These are phyloP conservation scores for Tilletiopsis washingtonensis DNA, from an alignment of 1,284 basidiomycete genomes.

Conservation along the genomic window DNA sequence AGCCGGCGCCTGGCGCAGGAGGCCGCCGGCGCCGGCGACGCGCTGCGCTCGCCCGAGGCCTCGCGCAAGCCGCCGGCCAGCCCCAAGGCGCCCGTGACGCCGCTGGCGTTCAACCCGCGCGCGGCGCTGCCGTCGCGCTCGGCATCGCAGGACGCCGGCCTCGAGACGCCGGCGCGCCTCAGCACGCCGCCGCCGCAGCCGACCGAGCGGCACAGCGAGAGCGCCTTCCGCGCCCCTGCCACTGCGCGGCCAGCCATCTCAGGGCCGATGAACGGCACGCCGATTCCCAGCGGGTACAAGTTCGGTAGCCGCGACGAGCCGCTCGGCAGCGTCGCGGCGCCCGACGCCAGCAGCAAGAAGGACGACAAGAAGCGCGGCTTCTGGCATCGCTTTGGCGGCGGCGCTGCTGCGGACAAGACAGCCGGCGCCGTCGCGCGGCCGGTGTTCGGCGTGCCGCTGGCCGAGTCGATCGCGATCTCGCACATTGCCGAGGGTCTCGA, in stretches of 20 bases:
- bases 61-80: too few relatives aligned
- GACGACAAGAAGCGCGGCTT: conserved; percentile 43
- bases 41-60: too few relatives aligned
- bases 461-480: conserved; percentile 78
- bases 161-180: too few relatives aligned
- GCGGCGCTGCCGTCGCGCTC: too few relatives aligned
- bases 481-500: conserved; percentile 63
- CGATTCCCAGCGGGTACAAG: conserved; percentile 79
- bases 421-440: conserved; percentile 40
- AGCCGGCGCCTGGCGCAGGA: neutral
- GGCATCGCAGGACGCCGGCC: too few relatives aligned
- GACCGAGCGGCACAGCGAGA: too few relatives aligned
- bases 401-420: conserved; percentile 13
- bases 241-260: conserved; percentile 61
- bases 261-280: conserved; percentile 74
- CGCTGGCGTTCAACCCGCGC: too few relatives aligned
- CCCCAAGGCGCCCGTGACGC: too few relatives aligned
- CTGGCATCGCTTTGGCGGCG: conserved; percentile 33
- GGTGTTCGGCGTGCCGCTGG: conserved; percentile 81
- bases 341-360: neutral
- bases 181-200: too few relatives aligned
- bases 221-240: too few relatives aligned
- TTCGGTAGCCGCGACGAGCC: conserved; percentile 52
- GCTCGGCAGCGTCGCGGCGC: neutral
- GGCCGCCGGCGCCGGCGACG: too few relatives aligned